phyloP scores from a whole-genome alignment of 805 yeast genomes.

The Saturnispora sekii region DNA sequence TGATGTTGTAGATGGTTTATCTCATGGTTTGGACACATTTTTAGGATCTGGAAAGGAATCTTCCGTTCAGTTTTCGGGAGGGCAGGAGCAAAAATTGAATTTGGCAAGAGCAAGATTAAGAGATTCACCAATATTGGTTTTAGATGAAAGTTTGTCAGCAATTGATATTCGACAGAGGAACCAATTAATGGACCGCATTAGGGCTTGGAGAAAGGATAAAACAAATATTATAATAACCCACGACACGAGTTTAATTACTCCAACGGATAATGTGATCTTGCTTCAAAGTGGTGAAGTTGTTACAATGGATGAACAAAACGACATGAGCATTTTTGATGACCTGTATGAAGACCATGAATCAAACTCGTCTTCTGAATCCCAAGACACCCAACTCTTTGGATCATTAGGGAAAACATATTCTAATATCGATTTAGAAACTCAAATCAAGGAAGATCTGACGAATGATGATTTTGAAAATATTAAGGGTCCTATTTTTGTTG shows the following conservation, averaged over 20 bases:
- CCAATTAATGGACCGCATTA: slow-evolving; percentile 39
- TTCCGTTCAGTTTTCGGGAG: slow-evolving; percentile 65
- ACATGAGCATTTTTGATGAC: slow-evolving; percentile 4
- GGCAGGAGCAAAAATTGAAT: slow-evolving; percentile 79
- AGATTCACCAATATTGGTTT: slow-evolving; percentile 62
- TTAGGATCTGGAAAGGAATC: slow-evolving; percentile 24
- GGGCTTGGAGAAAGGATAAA: slow-evolving; percentile 50
- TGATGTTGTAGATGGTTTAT: slow-evolving; percentile 38
- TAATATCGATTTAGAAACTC: background rate
- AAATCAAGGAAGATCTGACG: slow-evolving; percentile 9
- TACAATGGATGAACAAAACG: slow-evolving; percentile 33
- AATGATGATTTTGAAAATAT: slow-evolving; percentile 6
- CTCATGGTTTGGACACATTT: slow-evolving; percentile 45
- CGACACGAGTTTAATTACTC: slow-evolving; percentile 28
- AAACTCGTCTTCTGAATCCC: slow-evolving; percentile 2
- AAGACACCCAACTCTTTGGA: background rate
- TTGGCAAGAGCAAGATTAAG: slow-evolving; percentile 74
- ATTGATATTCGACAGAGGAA: slow-evolving; percentile 48
- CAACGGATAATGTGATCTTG: slow-evolving; percentile 46
- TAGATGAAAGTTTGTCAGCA: slow-evolving; percentile 86
- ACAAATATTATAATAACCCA: slow-evolving; percentile 83
- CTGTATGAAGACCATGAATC: background rate
- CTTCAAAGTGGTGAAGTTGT: slow-evolving; percentile 50
- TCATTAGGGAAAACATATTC: background rate
- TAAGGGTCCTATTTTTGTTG: slow-evolving; percentile 7